Evolutionary conservation across 176 grass and related monocot genomes (phyloP).

Genomic region (Rhynchospora tenuis): DNA sequence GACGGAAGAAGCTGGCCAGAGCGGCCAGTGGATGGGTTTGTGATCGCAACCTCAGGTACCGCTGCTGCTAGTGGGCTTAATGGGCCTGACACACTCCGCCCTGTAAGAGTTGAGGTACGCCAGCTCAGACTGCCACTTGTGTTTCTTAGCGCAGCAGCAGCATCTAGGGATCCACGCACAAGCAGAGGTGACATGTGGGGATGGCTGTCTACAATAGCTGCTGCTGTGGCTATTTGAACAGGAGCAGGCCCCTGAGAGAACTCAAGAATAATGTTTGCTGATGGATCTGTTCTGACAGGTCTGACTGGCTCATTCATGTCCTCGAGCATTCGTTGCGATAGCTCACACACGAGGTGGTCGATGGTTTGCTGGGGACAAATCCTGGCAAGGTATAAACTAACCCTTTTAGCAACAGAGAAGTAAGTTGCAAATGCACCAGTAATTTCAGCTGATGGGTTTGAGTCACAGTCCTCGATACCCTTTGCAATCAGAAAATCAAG

Average conservation of each 20-base stretch:
- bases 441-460: slow-evolving; percentile 95
- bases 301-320: slow-evolving; percentile 67
- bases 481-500: slow-evolving; percentile 94
- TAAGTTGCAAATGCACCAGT: slow-evolving; percentile 93
- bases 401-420: slow-evolving; percentile 92
- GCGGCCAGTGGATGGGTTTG: slow-evolving; percentile 64
- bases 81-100: slow-evolving; percentile 88
- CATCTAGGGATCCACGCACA: slow-evolving; percentile 96
- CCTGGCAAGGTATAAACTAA: slow-evolving; percentile 93
- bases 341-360: slow-evolving; percentile 91
- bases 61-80: slow-evolving; percentile 70
- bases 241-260: slow-evolving; percentile 83
- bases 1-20: slow-evolving; percentile 90
- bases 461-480: slow-evolving; percentile 94
- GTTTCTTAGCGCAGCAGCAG: slow-evolving; percentile 52
- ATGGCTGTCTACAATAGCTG: slow-evolving; percentile 68
- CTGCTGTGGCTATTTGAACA: slow-evolving; percentile 28
- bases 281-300: slow-evolving; percentile 60
- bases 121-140: slow-evolving; percentile 88
- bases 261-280: slow-evolving; percentile 72
- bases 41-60: slow-evolving; percentile 54
- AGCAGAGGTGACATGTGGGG: slow-evolving; percentile 99
- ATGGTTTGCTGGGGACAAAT: slow-evolving; percentile 96
- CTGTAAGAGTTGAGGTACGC: slow-evolving; percentile 89
- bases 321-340: slow-evolving; percentile 96